phyloP scores from a whole-genome alignment of 495 filamentous ascomycete species.

The Aspergillus coremiiformis region DNA sequence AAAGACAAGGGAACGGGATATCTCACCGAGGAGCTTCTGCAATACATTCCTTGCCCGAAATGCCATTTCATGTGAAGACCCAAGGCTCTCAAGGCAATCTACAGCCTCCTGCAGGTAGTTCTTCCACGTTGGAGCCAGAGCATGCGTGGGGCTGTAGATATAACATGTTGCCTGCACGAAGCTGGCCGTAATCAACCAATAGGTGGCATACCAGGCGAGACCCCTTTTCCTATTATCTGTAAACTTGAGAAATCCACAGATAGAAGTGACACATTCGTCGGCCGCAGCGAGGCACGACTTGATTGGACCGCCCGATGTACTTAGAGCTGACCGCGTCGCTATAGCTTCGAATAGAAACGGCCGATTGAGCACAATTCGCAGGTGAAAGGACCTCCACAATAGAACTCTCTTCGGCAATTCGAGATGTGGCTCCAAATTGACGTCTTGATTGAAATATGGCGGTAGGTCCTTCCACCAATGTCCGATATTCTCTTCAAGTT shows the following conservation, averaged over 20 bases:
- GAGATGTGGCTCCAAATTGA: constrained; percentile 9
- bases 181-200: constrained; percentile 18
- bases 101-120: constrained; percentile 13
- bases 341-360: constrained; percentile 18
- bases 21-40: constrained; percentile 14
- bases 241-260: constrained; percentile 13
- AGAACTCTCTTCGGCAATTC: constrained; percentile 13
- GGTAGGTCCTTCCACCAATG: constrained; percentile 14
- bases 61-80: constrained; percentile 18
- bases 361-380: constrained; percentile 19
- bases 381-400: constrained; percentile 16
- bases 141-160: constrained; percentile 12
- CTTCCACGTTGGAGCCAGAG: constrained; percentile 10
- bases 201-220: constrained; percentile 19
- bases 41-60: constrained; percentile 13
- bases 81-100: constrained; percentile 14
- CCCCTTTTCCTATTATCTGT: constrained; percentile 13
- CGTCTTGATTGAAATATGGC: constrained; percentile 5
- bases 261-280: constrained; percentile 14
- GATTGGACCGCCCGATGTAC: constrained; percentile 9
- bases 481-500: constrained; percentile 12
- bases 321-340: constrained; percentile 10
- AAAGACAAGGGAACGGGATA: neutral
- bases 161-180: constrained; percentile 21
- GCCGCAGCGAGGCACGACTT: constrained; percentile 14